Base-by-base conservation (phyloP, 2,329 filamentous ascomycete species). In the Lachnellula suecica region DNA sequence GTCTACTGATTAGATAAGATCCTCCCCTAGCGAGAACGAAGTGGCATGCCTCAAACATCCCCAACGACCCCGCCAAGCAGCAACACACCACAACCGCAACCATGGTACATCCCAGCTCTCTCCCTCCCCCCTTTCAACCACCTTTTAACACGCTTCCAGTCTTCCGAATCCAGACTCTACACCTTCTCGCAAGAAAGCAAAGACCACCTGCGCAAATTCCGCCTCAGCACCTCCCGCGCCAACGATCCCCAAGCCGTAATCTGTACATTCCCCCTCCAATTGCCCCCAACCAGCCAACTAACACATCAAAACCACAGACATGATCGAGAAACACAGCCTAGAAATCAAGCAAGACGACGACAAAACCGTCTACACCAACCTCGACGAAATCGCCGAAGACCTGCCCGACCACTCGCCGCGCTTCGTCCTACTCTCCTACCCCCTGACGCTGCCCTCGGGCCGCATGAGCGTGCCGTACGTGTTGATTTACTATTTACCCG, bases 121-220 rank as follows among this genome's bases (percentile, higher is more conserved):
- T n/a, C 13, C 10, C 25, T 43, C 20, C 17, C 20, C 40, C 22
- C 7, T 20, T 5, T 6, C 23, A 20, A 7, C 11, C 1, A 20
- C 22, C 5, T 7, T 19, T 15, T 45, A 44, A 44, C 48, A n/a
- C 8, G 11, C 13, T 31, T 19, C n/a, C 38, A 68, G 66, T 53
- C 66, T 29, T 95, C 92, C 68, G 92, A 97, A 78, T 85, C 91
- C 57, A 82, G 91, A 63, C 81, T 97, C 58, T 97, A 96, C 76
- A 90, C 89, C 54, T 96, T 97, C 82, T 95, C 91, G 27, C 82
- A 85, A 59, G 90, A 94, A 74, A 96, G 91, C 42, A 94, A 88
- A 73, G 85, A 91, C 60, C 87, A 92, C 67, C 83, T 99, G 60
- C 88, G 90, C 71, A 97, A 97, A 74, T 99, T 99, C 76, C 89